A percentile compares a stretch with the other conserved stretches of the same genome.
phyloP scores from a whole-genome alignment of 2,329 filamentous ascomycete genomes.

The Eutypa lata region DNA sequence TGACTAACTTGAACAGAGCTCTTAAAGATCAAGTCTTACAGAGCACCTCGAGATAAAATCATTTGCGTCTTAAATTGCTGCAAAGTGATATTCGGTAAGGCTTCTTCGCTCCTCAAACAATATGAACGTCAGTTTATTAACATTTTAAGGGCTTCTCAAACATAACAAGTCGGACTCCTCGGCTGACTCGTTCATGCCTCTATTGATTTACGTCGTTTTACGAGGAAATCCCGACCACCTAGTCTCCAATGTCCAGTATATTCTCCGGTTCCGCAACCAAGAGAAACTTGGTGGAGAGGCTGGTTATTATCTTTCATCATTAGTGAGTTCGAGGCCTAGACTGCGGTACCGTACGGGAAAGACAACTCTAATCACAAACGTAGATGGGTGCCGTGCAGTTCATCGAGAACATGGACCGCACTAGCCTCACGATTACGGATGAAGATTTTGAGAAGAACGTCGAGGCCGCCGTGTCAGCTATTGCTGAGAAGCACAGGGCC shows the following conservation, averaged over 20 bases:
- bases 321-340: slow-evolving; percentile 51
- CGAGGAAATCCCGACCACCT: slow-evolving; percentile 93
- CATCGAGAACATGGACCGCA: slow-evolving; percentile 93
- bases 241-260: slow-evolving; percentile 97
- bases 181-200: slow-evolving; percentile 90
- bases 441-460: slow-evolving; percentile 95
- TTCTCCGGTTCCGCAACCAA: slow-evolving; percentile 92
- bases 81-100: slow-evolving; percentile 93
- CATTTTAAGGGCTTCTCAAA: slow-evolving; percentile 68
- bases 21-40: slow-evolving; percentile 92
- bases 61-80: slow-evolving; percentile 98
- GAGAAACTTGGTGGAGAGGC: slow-evolving; percentile 97
- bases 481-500: slow-evolving; percentile 80
- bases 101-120: neutral
- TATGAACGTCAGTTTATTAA: neutral
- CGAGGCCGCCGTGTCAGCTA: slow-evolving; percentile 92
- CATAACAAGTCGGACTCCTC: slow-evolving; percentile 93
- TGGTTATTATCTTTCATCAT: slow-evolving; percentile 93
- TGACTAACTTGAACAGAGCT: slow-evolving; percentile 60
- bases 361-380: slow-evolving; percentile 1
- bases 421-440: slow-evolving; percentile 86
- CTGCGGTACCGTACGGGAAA: neutral
- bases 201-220: slow-evolving; percentile 93
- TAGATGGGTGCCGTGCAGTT: slow-evolving; percentile 93
- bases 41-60: slow-evolving; percentile 96